A percentile compares a stretch with the other conserved stretches of the same genome.
These are phyloP conservation scores for Xylariaceae sp. DNA, from an alignment of 2,329 filamentous ascomycete species.

Conservation along the genomic window DNA sequence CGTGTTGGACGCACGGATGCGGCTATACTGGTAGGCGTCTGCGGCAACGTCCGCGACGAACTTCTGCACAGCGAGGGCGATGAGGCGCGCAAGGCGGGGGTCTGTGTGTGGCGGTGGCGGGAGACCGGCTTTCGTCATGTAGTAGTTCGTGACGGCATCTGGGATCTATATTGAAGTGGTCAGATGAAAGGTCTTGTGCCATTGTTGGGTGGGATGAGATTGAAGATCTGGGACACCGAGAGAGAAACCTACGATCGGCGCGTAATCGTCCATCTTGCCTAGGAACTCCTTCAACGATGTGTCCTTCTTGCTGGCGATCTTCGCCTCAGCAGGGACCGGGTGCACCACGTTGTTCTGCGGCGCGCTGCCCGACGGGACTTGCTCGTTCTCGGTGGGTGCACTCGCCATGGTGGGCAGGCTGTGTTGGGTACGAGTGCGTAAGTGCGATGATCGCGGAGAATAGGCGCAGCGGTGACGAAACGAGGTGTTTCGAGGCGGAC, in stretches of 20 bases:
- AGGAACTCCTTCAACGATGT: conserved; percentile 88
- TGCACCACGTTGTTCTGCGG: conserved; percentile 25
- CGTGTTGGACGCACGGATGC: conserved; percentile 85
- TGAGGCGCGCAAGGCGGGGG: conserved; percentile 81
- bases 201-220: too few relatives aligned
- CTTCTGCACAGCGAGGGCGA: conserved; percentile 97
- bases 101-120: conserved; percentile 89
- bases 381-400: conserved; percentile 30
- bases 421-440: not conserved
- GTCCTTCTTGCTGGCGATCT: conserved; percentile 79
- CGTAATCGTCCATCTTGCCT: conserved; percentile 95
- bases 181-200: not conserved
- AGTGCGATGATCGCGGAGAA: not conserved
- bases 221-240: not conserved
- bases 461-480: not conserved
- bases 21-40: conserved; percentile 95
- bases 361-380: conserved; percentile 23
- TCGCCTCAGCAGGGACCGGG: conserved; percentile 42
- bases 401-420: conserved; percentile 23
- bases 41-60: conserved; percentile 97
- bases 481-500: not conserved
- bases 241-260: conserved; percentile 70
- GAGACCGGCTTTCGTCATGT: conserved; percentile 91
- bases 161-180: conserved; percentile 61
- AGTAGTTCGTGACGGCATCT: conserved; percentile 95